These are phyloP conservation scores for Kodamaea arcana DNA, from an alignment of 1,139 yeast genomes.

Conservation along the genomic window DNA sequence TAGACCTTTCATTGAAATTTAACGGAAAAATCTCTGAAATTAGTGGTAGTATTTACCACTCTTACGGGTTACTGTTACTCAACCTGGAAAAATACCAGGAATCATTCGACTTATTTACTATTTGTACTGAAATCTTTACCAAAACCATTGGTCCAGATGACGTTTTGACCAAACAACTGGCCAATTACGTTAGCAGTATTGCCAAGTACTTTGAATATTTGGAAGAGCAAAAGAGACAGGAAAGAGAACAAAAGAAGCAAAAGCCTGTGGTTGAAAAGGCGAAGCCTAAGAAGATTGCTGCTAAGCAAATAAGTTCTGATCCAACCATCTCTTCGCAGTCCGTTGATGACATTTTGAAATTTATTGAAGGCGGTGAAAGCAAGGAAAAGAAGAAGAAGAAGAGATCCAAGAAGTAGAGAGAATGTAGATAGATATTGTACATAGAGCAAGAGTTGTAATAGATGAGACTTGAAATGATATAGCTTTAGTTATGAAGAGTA, in stretches of 20 bases:
- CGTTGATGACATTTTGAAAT: slow-evolving; percentile 64
- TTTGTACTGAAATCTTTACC: slow-evolving; percentile 52
- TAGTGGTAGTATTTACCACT: slow-evolving; percentile 57
- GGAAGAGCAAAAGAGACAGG: slow-evolving; percentile 28
- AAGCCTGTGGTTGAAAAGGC: slow-evolving; percentile 11
- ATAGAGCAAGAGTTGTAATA: too few relatives aligned
- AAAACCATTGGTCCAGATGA: slow-evolving; percentile 60
- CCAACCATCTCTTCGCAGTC: slow-evolving; percentile 59
- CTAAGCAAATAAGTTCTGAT: slow-evolving; percentile 32
- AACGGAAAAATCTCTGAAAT: slow-evolving; percentile 60
- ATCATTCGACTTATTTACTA: slow-evolving; percentile 50
- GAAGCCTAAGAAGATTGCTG: slow-evolving; percentile 10
- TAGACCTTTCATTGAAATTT: slow-evolving; percentile 43
- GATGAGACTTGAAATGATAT: too few relatives aligned
- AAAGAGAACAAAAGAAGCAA: slow-evolving; percentile 13
- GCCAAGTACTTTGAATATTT: slow-evolving; percentile 36
- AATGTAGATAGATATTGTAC: slow-evolving; percentile 8
- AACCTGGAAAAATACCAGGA: slow-evolving; percentile 49
- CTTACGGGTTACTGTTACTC: slow-evolving; percentile 63
- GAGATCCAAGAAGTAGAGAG: slow-evolving; percentile 12
- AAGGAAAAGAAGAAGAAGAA: slow-evolving; percentile 15
- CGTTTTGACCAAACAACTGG: slow-evolving; percentile 57
- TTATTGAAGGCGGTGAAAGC: slow-evolving; percentile 50
- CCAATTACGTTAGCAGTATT: slow-evolving; percentile 56
- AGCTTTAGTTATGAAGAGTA: too few relatives aligned